Conservation (phyloP, 305 asterid genomes). For the Rubia peregrina region DNA sequence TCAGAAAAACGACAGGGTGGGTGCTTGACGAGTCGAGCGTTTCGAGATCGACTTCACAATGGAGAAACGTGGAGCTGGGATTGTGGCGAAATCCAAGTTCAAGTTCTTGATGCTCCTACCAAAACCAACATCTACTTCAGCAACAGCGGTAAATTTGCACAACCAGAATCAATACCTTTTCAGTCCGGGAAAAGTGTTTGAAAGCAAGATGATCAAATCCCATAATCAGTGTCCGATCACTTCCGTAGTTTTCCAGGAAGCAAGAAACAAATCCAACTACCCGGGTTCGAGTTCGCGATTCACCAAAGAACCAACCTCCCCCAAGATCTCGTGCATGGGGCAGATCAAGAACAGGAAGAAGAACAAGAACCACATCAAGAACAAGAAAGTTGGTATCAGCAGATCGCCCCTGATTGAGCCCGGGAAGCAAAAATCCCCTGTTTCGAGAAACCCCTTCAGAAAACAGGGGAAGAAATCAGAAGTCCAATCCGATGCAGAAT, state of each 20-base stretch:
- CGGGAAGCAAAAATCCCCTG: conserved; percentile 15
- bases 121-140: conserved; percentile 16
- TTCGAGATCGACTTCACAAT: conserved; percentile 24
- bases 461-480: not conserved
- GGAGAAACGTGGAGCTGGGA: conserved; percentile 33
- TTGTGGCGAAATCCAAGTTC: conserved; percentile 24
- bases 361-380: conserved; percentile 12
- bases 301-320: conserved; percentile 70
- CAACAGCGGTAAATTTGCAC: conserved; percentile 33
- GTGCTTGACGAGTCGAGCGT: too few species aligned
- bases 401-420: not conserved
- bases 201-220: conserved; percentile 20
- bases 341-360: conserved; percentile 35
- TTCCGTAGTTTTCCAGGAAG: conserved; percentile 38
- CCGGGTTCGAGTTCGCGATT: conserved; percentile 18
- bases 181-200: conserved; percentile 27
- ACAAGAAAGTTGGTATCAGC: conserved; percentile 20
- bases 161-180: conserved; percentile 18
- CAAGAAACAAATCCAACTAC: conserved; percentile 38
- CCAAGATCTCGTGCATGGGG: conserved; percentile 84
- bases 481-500: not conserved
- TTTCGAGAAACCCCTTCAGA: conserved; percentile 25
- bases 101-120: conserved; percentile 44
- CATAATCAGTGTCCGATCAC: conserved; percentile 37
- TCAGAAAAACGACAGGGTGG: too few species aligned